phyloP scores from a whole-genome alignment of 163 green algal species.

The Picocystis sp. region DNA sequence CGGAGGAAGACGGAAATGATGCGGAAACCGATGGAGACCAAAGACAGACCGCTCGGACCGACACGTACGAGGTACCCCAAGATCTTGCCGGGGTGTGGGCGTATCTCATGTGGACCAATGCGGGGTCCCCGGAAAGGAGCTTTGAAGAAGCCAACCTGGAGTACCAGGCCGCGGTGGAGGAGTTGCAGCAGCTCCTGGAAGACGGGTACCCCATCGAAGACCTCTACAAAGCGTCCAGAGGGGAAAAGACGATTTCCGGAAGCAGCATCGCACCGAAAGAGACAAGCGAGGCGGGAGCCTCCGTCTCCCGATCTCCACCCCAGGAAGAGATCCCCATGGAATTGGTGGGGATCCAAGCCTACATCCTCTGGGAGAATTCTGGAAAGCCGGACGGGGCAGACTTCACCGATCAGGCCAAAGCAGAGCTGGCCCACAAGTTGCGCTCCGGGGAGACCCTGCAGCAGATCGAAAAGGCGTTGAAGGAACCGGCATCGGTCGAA shows the following conservation, averaged over 20 bases:
- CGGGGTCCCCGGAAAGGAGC: constrained; percentile 39
- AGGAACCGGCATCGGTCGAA: neutral
- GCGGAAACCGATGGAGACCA: constrained; percentile 12
- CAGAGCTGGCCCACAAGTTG: constrained; percentile 25
- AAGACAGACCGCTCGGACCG: constrained; percentile 14
- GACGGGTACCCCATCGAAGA: constrained; percentile 6
- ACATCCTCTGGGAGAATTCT: constrained; percentile 70
- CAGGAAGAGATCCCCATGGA: constrained; percentile 40
- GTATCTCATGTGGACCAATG: constrained; percentile 86
- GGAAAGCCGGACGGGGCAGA: constrained; percentile 57
- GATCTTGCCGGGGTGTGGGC: constrained; percentile 85
- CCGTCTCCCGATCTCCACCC: constrained; percentile 9
- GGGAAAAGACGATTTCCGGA: constrained; percentile 19
- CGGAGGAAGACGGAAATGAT: neutral
- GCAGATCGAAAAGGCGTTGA: constrained; percentile 21
- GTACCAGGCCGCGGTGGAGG: constrained; percentile 33
- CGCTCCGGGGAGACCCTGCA: constrained; percentile 19
- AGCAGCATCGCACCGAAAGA: constrained; percentile 18
- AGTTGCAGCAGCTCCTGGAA: constrained; percentile 13
- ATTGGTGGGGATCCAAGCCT: constrained; percentile 53
- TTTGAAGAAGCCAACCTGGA: constrained; percentile 41
- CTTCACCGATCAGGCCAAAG: constrained; percentile 27
- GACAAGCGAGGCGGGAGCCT: neutral
- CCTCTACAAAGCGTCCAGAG: neutral
- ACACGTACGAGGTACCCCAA: constrained; percentile 39